Evolutionary conservation across 257 asterid genomes (phyloP).

Genomic region (Handroanthus guayacan): DNA sequence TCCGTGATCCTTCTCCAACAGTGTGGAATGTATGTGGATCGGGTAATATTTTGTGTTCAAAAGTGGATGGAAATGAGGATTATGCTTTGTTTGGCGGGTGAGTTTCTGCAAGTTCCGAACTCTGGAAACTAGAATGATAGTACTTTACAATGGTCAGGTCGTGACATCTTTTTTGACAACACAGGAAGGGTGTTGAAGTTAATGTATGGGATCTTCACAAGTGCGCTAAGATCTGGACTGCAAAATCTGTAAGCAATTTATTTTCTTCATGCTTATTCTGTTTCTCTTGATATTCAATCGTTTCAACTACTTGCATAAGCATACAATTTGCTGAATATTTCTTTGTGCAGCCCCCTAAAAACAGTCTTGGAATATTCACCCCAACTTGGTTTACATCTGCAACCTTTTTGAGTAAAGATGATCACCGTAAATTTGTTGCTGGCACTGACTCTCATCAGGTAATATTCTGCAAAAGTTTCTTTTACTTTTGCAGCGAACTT

Average conservation of each 20-base stretch:
- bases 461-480: conserved; percentile 24
- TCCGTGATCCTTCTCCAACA: conserved; percentile 54
- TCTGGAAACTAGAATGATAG: conserved; percentile 21
- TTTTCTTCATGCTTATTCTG: conserved; percentile 12
- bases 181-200: conserved; percentile 92
- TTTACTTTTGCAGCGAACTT: not conserved
- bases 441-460: conserved; percentile 94
- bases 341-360: conserved; percentile 75
- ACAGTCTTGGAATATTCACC: conserved; percentile 81
- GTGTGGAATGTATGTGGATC: conserved; percentile 68
- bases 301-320: conserved; percentile 10
- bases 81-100: conserved; percentile 93
- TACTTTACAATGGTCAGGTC: conserved; percentile 7
- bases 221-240: conserved; percentile 67
- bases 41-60: conserved; percentile 70
- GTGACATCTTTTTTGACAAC: conserved; percentile 15
- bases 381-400: conserved; percentile 93
- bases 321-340: conserved; percentile 35
- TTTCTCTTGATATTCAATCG: conserved; percentile 6
- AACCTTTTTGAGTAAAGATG: conserved; percentile 79
- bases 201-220: conserved; percentile 83
- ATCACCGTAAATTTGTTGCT: conserved; percentile 85
- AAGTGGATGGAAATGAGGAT: conserved; percentile 69
- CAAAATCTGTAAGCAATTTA: conserved; percentile 74
- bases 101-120: conserved; percentile 38